Conservation (phyloP, 192 early-diverging fungal species). For the Backusella tuberculispora region DNA sequence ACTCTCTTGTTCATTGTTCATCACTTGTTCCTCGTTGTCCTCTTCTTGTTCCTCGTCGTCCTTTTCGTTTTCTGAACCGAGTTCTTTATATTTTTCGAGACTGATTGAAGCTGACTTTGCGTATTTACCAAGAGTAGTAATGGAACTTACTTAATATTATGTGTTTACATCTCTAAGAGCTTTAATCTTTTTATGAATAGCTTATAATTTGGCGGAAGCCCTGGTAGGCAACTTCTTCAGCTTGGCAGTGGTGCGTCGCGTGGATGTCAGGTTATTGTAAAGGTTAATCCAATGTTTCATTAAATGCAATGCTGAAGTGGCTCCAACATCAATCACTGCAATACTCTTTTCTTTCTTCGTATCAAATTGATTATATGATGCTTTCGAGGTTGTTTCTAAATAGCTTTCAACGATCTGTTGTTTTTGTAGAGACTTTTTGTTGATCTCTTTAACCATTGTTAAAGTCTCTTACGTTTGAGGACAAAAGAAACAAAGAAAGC, state of each 20-base stretch:
- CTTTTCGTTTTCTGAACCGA: conserved; percentile 15
- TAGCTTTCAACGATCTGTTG: neutral
- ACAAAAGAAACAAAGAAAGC: conserved; percentile 10
- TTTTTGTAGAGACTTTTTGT: neutral
- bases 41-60: neutral
- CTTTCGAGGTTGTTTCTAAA: conserved; percentile 8
- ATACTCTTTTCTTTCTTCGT: conserved; percentile 7
- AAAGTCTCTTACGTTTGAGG: neutral
- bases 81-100: conserved; percentile 11
- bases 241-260: conserved; percentile 3
- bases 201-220: neutral
- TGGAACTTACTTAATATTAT: neutral
- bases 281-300: conserved; percentile 16
- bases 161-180: neutral
- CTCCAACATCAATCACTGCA: neutral
- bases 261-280: conserved; percentile 1
- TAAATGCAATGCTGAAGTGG: conserved; percentile 7
- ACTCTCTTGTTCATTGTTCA: neutral
- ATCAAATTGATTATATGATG: conserved; percentile 12
- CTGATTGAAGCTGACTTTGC: conserved; percentile 16
- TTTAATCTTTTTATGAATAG: conserved; percentile 15
- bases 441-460: conserved; percentile 2
- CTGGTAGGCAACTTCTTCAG: neutral
- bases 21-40: neutral
- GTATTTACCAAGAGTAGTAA: conserved; percentile 3